Percentiles rank a stretch among this genome's conserved stretches.
These are phyloP conservation scores for Salinomyces thailandicus DNA, from an alignment of 2,329 filamentous ascomycete genomes.

Conservation along the genomic window DNA sequence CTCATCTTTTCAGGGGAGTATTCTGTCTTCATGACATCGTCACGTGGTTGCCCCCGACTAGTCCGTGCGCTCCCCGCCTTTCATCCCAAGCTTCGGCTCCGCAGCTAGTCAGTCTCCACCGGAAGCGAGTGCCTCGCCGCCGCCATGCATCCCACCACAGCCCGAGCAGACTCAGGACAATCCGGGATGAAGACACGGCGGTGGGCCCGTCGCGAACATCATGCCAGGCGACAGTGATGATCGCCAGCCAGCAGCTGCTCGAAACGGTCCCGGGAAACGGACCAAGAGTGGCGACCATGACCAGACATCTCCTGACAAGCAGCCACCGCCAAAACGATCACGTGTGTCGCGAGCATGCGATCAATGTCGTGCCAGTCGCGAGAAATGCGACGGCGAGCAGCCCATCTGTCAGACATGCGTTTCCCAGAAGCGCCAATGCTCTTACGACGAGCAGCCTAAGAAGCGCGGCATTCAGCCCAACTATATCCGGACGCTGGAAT, in stretches of 20 bases:
- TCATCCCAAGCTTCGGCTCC: no score
- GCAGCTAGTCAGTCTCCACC: no score
- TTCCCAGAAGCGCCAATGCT: slow-evolving; percentile 53
- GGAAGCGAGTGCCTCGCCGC: no score
- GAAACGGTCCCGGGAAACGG: background rate
- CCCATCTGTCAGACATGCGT: slow-evolving; percentile 59
- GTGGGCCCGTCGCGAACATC: no score
- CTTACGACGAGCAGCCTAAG: slow-evolving; percentile 62
- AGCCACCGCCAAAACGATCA: slow-evolving; percentile 39
- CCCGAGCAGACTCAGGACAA: no score
- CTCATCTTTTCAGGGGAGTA: no score
- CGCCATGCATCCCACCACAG: no score
- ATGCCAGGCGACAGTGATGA: background rate
- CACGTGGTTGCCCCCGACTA: no score
- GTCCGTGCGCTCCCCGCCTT: no score
- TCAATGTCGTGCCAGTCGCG: slow-evolving; percentile 34
- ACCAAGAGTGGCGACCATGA: no score
- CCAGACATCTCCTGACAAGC: slow-evolving; percentile 5
- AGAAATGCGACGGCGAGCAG: slow-evolving; percentile 59
- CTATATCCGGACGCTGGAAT: slow-evolving; percentile 63
- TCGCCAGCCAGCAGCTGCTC: background rate
- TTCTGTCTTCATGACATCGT: no score
- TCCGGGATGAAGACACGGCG: no score
- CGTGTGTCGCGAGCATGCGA: slow-evolving; percentile 32
- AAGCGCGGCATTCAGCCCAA: slow-evolving; percentile 72